Percentiles rank a stretch among this genome's conserved stretches.
phyloP scores from a whole-genome alignment of 2,329 filamentous ascomycete species.

The Cordyceps sp. region DNA sequence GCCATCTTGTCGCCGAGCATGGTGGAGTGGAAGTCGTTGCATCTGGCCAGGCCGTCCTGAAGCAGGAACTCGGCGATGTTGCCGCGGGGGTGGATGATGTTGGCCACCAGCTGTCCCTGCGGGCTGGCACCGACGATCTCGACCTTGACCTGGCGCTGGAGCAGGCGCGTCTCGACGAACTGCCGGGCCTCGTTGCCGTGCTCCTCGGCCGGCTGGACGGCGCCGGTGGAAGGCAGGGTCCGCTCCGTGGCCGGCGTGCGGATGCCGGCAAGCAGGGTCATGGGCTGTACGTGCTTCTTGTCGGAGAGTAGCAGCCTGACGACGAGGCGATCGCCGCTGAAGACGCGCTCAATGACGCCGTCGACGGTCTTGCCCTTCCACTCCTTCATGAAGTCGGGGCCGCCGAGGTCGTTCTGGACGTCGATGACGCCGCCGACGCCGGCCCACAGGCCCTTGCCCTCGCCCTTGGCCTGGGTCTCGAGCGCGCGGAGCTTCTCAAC shows the following conservation, averaged over 20 bases:
- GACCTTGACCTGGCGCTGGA: constrained; percentile 74
- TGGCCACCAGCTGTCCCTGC: constrained; percentile 80
- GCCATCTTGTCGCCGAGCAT: constrained; percentile 83
- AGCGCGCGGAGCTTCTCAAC: constrained; percentile 64
- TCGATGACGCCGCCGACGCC: constrained; percentile 51
- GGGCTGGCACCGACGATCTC: constrained; percentile 75
- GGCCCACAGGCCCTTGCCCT: constrained; percentile 70
- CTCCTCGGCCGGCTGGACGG: constrained; percentile 72
- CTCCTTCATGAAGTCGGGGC: constrained; percentile 63
- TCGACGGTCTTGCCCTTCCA: constrained; percentile 78
- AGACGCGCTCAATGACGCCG: constrained; percentile 75
- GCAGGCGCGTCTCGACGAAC: constrained; percentile 72
- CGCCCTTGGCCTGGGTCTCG: constrained; percentile 62
- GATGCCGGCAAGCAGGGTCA: constrained; percentile 78
- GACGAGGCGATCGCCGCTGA: constrained; percentile 81
- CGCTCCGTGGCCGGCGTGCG: constrained; percentile 81
- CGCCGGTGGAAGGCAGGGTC: constrained; percentile 59
- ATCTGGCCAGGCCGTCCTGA: constrained; percentile 75
- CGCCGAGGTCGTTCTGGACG: constrained; percentile 64
- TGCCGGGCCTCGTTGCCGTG: constrained; percentile 75
- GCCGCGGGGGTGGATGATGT: constrained; percentile 73
- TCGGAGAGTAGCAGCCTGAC: constrained; percentile 67
- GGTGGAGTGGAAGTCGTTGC: constrained; percentile 91
- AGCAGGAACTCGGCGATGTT: constrained; percentile 88
- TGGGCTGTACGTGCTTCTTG: constrained; percentile 73